Evolutionary conservation across 2,329 filamentous ascomycete genomes (phyloP).

Genomic region (Aspergillus cejpii): DNA sequence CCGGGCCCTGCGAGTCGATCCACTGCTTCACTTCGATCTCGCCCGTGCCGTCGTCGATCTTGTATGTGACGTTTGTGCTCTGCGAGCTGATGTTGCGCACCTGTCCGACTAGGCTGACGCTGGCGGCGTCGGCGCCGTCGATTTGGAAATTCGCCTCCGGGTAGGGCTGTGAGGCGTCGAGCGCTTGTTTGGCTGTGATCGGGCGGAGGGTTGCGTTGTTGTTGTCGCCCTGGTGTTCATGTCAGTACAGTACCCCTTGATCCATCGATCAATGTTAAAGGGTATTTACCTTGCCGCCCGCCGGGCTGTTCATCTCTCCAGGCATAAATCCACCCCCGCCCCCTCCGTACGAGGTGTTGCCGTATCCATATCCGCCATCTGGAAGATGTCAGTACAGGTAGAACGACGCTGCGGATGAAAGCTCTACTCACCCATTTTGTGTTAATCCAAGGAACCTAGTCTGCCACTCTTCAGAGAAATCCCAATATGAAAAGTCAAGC

Average conservation of each 20-base stretch:
- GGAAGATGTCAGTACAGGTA: neutral
- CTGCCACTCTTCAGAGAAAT: neutral
- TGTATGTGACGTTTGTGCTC: constrained; percentile 85
- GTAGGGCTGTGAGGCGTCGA: constrained; percentile 71
- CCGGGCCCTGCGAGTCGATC: constrained; percentile 41
- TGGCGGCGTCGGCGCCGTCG: constrained; percentile 65
- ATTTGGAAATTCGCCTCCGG: constrained; percentile 73
- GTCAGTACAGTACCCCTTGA: constrained; percentile 4
- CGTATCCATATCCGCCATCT: constrained; percentile 42
- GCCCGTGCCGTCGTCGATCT: constrained; percentile 90
- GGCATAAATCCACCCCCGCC: constrained; percentile 57
- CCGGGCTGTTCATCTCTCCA: constrained; percentile 45
- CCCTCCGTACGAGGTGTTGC: constrained; percentile 49
- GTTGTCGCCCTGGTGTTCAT: constrained; percentile 44
- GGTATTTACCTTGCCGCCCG: constrained; percentile 41
- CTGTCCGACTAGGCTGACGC: constrained; percentile 84
- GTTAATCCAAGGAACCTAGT: neutral
- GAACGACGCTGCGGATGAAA: neutral
- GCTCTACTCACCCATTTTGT: neutral
- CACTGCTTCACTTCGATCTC: constrained; percentile 64
- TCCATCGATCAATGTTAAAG: neutral
- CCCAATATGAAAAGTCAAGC: neutral
- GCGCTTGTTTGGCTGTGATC: constrained; percentile 89
- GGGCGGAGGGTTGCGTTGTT: constrained; percentile 79
- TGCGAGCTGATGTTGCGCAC: constrained; percentile 80